Conservation (phyloP, 768 basidiomycete genomes). For the Baorangia bicolor region DNA sequence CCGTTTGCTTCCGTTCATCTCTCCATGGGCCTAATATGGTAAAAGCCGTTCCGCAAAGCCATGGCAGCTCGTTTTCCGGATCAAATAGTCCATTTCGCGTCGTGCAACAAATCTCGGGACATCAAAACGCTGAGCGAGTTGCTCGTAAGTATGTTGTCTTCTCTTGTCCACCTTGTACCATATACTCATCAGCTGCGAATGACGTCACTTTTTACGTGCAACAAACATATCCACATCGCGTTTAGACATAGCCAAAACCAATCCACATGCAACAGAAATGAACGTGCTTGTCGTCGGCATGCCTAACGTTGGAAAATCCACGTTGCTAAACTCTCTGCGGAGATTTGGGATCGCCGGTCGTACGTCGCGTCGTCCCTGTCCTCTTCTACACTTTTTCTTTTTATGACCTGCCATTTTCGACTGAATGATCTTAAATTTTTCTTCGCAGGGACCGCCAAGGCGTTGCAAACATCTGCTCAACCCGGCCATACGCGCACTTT, state of each 20-base stretch:
- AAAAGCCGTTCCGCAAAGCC: slow-evolving; percentile 69
- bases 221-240: not conserved
- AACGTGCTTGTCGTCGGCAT: slow-evolving; percentile 95
- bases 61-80: slow-evolving; percentile 72
- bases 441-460: slow-evolving; percentile 73
- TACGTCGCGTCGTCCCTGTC: slow-evolving; percentile 41
- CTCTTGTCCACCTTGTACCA: not conserved
- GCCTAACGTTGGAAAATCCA: slow-evolving; percentile 99
- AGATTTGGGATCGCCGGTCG: slow-evolving; percentile 85
- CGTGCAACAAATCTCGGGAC: slow-evolving; percentile 66
- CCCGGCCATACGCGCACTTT: slow-evolving; percentile 89
- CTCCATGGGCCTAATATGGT: slow-evolving; percentile 12
- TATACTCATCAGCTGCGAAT: not conserved
- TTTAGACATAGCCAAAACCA: slow-evolving; percentile 65
- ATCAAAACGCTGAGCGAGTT: slow-evolving; percentile 61
- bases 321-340: slow-evolving; percentile 85
- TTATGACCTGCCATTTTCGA: not conserved
- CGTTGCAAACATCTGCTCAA: slow-evolving; percentile 82
- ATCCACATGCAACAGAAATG: slow-evolving; percentile 70
- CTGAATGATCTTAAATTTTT: not conserved
- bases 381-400: not conserved
- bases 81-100: slow-evolving; percentile 68
- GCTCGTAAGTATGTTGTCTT: slow-evolving; percentile 66
- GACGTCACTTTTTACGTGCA: not conserved
- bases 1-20: slow-evolving; percentile 6